Percentiles rank a stretch among this genome's conserved stretches.
These are phyloP conservation scores for Beauveria brongniartii DNA, from an alignment of 2,329 filamentous ascomycete genomes.

Conservation along the genomic window DNA sequence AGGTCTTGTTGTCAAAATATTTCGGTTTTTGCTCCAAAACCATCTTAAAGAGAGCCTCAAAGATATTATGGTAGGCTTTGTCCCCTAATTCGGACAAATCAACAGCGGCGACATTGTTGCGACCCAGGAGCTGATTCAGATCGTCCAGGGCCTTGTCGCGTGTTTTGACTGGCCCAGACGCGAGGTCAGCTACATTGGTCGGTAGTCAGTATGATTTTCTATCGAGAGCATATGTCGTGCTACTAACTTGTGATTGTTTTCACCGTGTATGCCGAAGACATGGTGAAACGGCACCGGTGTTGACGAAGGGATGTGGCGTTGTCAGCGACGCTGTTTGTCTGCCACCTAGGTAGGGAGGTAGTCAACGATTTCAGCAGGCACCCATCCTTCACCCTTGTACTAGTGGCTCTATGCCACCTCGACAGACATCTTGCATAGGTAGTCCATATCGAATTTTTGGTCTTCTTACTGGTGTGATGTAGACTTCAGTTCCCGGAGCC, in stretches of 20 bases:
- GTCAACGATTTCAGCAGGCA: background rate
- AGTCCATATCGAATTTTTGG: too few species aligned
- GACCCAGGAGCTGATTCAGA: conserved; percentile 30
- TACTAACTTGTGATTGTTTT: conserved; percentile 8
- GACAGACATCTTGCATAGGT: too few species aligned
- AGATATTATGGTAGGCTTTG: conserved; percentile 72
- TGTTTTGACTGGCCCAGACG: conserved; percentile 20
- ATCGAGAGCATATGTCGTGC: background rate
- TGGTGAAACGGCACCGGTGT: background rate
- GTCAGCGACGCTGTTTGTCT: background rate
- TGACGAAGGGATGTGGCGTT: background rate
- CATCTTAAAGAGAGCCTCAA: conserved; percentile 70
- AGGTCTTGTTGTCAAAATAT: conserved; percentile 43
- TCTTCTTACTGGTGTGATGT: too few species aligned
- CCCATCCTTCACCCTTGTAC: too few species aligned
- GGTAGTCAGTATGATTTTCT: background rate
- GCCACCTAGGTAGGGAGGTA: background rate
- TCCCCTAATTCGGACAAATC: conserved; percentile 51
- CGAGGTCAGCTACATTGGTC: background rate
- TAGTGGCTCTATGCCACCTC: too few species aligned
- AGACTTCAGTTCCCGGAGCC: too few species aligned
- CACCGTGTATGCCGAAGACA: conserved; percentile 9
- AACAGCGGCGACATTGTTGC: conserved; percentile 25
- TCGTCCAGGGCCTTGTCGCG: conserved; percentile 35
- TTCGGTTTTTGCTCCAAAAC: conserved; percentile 58